Conservation (phyloP, 768 basidiomycete species). For the Hirschioporus abietinus region DNA sequence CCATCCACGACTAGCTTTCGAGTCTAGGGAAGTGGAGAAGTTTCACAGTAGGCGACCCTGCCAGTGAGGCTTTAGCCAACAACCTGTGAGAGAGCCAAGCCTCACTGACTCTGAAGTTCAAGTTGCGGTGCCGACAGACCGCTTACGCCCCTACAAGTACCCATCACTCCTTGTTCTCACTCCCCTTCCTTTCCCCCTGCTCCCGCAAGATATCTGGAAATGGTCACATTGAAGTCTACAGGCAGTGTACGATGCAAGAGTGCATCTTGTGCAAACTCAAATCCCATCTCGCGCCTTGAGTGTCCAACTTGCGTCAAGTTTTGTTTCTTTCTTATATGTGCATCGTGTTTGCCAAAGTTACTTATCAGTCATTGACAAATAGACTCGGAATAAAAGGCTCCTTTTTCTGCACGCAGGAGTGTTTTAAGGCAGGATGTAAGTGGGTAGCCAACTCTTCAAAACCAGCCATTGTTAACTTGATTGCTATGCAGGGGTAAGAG, state of each 20-base stretch:
- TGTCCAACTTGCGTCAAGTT: slow-evolving; percentile 91
- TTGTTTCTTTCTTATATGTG: slow-evolving; percentile 23
- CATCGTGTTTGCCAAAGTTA: not conserved
- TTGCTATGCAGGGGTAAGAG: slow-evolving; percentile 22
- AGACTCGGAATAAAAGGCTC: slow-evolving; percentile 80
- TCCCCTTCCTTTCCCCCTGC: too few relatives aligned
- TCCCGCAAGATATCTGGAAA: too few relatives aligned
- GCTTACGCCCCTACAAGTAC: too few relatives aligned
- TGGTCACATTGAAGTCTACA: too few relatives aligned
- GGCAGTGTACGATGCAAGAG: slow-evolving; percentile 50
- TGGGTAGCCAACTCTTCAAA: slow-evolving; percentile 13
- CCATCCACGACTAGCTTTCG: too few relatives aligned
- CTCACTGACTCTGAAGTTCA: too few relatives aligned
- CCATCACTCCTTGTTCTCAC: too few relatives aligned
- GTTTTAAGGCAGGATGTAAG: slow-evolving; percentile 94
- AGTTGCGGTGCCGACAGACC: too few relatives aligned
- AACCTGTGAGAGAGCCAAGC: too few relatives aligned
- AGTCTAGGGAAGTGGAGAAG: too few relatives aligned
- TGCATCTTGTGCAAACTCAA: slow-evolving; percentile 66
- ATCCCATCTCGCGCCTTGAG: slow-evolving; percentile 81
- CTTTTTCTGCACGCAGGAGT: slow-evolving; percentile 92
- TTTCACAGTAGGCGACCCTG: too few relatives aligned
- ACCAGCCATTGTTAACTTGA: not conserved
- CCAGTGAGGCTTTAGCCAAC: too few relatives aligned
- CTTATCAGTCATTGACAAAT: not conserved